A percentile compares a stretch with the other conserved stretches of the same genome.
phyloP scores from a whole-genome alignment of 176 grass and related monocot genomes.

The Dactylis glomerata region DNA sequence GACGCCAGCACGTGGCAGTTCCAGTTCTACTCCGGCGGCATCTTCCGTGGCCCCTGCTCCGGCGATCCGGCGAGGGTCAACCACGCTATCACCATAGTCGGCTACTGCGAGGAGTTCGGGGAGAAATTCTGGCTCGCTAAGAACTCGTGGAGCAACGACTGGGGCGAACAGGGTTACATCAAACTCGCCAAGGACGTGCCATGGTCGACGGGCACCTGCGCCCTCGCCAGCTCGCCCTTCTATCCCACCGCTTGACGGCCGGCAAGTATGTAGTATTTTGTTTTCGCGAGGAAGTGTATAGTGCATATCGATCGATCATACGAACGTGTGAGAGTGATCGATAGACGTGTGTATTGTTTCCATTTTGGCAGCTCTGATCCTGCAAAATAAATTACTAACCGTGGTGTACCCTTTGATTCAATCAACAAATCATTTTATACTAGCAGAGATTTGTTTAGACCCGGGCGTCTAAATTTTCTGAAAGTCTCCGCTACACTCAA shows the following conservation, averaged over 20 bases:
- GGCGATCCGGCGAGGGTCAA: not conserved
- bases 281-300: not conserved
- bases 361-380: too few species aligned
- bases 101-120: constrained; percentile 34
- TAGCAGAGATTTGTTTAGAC: not conserved
- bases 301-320: not conserved
- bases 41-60: constrained; percentile 35
- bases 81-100: constrained; percentile 45
- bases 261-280: too few species aligned
- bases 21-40: constrained; percentile 47
- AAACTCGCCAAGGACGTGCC: constrained; percentile 33
- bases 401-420: not conserved
- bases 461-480: not conserved
- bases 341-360: not conserved
- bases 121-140: constrained; percentile 48
- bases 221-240: constrained; percentile 25
- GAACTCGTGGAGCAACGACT: constrained; percentile 51
- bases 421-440: not conserved
- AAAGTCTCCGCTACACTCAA: not conserved
- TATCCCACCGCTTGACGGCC: constrained; percentile 32
- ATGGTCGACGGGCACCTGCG: constrained; percentile 32
- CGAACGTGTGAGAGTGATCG: not conserved
- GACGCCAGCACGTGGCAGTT: constrained; percentile 21
- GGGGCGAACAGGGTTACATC: constrained; percentile 45
- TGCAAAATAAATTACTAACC: not conserved